These are phyloP conservation scores for Sporothrix curviconia DNA, from an alignment of 2,329 filamentous ascomycete species.

Conservation along the genomic window DNA sequence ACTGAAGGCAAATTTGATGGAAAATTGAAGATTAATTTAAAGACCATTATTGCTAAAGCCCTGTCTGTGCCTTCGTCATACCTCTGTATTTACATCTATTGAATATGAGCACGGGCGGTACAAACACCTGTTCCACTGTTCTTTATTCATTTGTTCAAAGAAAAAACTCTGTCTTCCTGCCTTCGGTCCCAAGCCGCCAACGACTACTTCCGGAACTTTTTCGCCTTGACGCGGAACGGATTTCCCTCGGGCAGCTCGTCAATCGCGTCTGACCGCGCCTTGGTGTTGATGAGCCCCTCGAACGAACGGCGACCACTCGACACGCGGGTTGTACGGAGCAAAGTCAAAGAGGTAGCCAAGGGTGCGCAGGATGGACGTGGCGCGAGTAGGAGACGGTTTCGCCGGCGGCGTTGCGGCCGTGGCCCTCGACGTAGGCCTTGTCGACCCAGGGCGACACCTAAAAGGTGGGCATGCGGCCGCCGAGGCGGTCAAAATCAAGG, in stretches of 20 bases:
- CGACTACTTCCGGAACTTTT: background rate
- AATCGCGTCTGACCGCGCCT: conserved; percentile 8
- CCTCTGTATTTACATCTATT: no score
- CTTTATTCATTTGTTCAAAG: no score
- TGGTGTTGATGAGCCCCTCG: conserved; percentile 21
- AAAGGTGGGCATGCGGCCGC: conserved; percentile 37
- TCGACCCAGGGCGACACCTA: conserved; percentile 39
- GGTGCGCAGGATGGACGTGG: conserved; percentile 37
- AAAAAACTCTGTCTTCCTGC: no score
- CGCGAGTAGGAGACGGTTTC: conserved; percentile 34
- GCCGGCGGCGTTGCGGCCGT: conserved; percentile 29
- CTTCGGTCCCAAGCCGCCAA: no score
- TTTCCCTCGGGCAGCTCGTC: conserved; percentile 12
- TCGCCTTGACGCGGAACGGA: conserved; percentile 9
- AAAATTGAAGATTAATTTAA: no score
- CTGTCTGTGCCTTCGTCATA: no score
- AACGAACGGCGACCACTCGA: conserved; percentile 34
- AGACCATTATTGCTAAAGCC: no score
- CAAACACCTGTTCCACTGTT: no score
- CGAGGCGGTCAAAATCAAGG: conserved; percentile 35
- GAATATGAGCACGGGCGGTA: no score
- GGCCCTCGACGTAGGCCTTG: conserved; percentile 34
- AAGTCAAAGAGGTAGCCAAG: conserved; percentile 37
- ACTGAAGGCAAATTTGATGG: no score
- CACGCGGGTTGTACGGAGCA: conserved; percentile 31